A percentile compares a stretch with the other conserved stretches of the same genome.
phyloP scores from a whole-genome alignment of 2,329 filamentous ascomycete species.

The Talaromyces atroroseus region DNA sequence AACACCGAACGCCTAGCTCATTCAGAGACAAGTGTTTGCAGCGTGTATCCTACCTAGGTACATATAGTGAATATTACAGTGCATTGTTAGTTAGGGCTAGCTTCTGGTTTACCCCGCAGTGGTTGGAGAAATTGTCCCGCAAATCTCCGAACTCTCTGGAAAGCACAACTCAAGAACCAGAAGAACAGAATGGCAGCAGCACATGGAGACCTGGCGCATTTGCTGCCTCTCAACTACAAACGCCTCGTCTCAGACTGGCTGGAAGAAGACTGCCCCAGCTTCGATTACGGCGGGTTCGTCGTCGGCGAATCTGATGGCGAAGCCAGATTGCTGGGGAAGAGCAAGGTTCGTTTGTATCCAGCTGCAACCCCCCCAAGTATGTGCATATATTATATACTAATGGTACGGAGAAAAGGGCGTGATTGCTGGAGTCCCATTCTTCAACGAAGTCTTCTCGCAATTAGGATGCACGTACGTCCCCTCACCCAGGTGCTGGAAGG shows the following conservation, averaged over 20 bases:
- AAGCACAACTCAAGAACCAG: neutral
- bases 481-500: neutral
- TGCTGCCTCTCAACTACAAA: slow-evolving; percentile 83
- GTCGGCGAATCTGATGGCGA: slow-evolving; percentile 58
- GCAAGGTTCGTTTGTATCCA: slow-evolving; percentile 37
- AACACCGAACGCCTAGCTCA: no score
- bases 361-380: neutral
- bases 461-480: slow-evolving; percentile 67
- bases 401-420: slow-evolving; percentile 54
- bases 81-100: no score
- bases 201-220: slow-evolving; percentile 60
- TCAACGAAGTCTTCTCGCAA: slow-evolving; percentile 87
- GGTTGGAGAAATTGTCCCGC: slow-evolving; percentile 1
- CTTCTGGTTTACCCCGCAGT: slow-evolving; percentile 1
- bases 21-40: no score
- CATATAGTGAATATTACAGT: no score
- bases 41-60: no score
- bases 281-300: slow-evolving; percentile 96
- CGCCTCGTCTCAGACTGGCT: slow-evolving; percentile 76
- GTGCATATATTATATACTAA: neutral
- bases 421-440: slow-evolving; percentile 87
- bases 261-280: slow-evolving; percentile 90
- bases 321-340: slow-evolving; percentile 53
- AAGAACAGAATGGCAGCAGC: slow-evolving; percentile 46
- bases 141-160: slow-evolving; percentile 5